These are phyloP conservation scores for Pseudocohnilembus persalinus DNA, from an alignment of 169 alveolate species.

Conservation along the genomic window DNA sequence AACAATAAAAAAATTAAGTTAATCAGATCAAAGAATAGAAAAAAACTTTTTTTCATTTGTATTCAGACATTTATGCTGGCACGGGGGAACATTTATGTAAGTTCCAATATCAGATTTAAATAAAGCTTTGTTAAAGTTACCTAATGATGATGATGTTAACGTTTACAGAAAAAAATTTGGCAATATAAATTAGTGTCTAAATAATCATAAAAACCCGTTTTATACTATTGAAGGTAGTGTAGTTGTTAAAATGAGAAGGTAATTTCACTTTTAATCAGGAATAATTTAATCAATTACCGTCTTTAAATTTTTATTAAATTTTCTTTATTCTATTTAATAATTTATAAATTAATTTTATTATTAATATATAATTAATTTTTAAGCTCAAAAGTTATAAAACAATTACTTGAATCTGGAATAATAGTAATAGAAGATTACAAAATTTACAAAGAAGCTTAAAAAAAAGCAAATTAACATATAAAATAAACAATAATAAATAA, in stretches of 20 bases:
- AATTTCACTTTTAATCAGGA: too few species aligned
- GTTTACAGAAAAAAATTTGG: neutral
- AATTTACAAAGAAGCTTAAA: neutral
- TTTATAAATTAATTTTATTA: too few species aligned
- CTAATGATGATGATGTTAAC: neutral
- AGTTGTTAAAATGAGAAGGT: neutral
- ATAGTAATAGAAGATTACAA: neutral
- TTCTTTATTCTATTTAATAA: neutral
- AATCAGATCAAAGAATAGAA: neutral
- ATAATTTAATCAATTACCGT: neutral
- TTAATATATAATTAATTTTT: too few species aligned
- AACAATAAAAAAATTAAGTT: neutral
- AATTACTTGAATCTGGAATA: too few species aligned
- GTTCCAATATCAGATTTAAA: neutral
- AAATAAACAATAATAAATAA: too few species aligned
- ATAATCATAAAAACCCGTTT: neutral
- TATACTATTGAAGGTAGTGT: neutral
- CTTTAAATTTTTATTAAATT: neutral
- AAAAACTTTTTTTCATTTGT: neutral
- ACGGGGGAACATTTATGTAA: neutral
- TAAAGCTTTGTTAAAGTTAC: neutral
- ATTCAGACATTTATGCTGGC: neutral
- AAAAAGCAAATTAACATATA: too few species aligned
- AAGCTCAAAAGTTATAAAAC: too few species aligned
- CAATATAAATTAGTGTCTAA: neutral